Conservation (phyloP, 75 land plant genomes). For the Larix kaempferi region DNA sequence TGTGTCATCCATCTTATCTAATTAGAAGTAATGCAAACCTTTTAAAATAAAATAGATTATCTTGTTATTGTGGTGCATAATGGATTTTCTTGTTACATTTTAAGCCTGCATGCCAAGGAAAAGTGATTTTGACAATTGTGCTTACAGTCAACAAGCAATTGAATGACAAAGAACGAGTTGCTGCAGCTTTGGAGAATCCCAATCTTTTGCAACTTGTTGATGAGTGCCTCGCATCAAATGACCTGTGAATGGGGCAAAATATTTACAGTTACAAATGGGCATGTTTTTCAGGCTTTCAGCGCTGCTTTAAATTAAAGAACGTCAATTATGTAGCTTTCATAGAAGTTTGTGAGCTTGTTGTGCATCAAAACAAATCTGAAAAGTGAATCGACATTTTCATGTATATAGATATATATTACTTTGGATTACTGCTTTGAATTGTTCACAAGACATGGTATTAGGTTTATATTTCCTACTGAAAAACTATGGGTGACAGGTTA, state of each 20-base stretch:
- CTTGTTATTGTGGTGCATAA: not conserved
- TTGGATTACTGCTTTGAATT: not conserved
- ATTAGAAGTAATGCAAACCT: not conserved
- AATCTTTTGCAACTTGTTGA: slow-evolving; percentile 79
- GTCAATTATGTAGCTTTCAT: not conserved
- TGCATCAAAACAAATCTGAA: not conserved
- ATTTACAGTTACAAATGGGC: not conserved
- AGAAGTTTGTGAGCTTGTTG: not conserved
- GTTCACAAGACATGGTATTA: not conserved
- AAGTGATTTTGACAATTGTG: not conserved
- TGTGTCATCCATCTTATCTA: not conserved
- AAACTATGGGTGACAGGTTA: too few species aligned
- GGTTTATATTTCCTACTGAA: not conserved
- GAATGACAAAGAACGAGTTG: slow-evolving; percentile 94
- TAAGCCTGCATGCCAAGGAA: not conserved
- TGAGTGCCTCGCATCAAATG: slow-evolving; percentile 72
- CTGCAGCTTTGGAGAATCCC: slow-evolving; percentile 93
- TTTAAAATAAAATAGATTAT: not conserved
- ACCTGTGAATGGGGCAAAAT: slow-evolving; percentile 11
- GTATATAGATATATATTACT: not conserved
- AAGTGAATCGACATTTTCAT: not conserved
- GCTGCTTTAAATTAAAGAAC: not conserved
- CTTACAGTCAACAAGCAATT: slow-evolving; percentile 84
- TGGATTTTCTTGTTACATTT: not conserved
- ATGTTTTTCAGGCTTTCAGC: not conserved